Base-by-base conservation (phyloP, 1,284 basidiomycete genomes). In the Ceratorhiza oryzae-sativae region DNA sequence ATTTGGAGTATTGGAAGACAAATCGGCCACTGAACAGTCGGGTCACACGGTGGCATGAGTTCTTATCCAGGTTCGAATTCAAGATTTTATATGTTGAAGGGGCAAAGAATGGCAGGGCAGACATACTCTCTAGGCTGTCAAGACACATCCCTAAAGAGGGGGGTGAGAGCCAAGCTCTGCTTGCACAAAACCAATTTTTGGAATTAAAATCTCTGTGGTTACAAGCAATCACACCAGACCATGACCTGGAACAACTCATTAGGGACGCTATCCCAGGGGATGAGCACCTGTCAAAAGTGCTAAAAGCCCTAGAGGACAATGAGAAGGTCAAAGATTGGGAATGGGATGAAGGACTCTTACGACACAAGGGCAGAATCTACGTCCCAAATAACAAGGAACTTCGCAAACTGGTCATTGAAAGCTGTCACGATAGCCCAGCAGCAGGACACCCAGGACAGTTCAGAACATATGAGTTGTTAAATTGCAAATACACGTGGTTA, bases 41-140 rank as follows among this genome's bases (percentile, higher is more conserved):
- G 12, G 83, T 86, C 75, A 82, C 81, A 0, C 72, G 81, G 1
- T 87, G 83, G 85, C 75, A 76, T 0, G 68, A 80, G 0, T 61
- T 77, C 27, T 75, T 87, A 60, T 0, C 77, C 34, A 20, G 55
- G 2, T 85, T 79, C 74, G 73, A 83, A 48, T 83, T 83, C 72
- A 61, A 62, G 0, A 77, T 87, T 0, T 51, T 76, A 0, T 83
- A 85, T 71, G 75, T 77, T 4, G 81, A 83, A 0, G 83, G 85
- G 0, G 75, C 75, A 13, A 36, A 73, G 4, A 81, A 80, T 49
- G 73, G 72, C 0, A 79, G 80, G 36, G 75, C 83, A 0, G 83
- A 86, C 73, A 76, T 81, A 0, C 77, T 87, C 0, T 85, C 83
- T 0, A 56, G 80, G 20, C 67, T 77, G 18, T 82, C 84, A 56